Evolutionary conservation across 257 asterid species (phyloP).

Genomic region (Solanum habrochaites): DNA sequence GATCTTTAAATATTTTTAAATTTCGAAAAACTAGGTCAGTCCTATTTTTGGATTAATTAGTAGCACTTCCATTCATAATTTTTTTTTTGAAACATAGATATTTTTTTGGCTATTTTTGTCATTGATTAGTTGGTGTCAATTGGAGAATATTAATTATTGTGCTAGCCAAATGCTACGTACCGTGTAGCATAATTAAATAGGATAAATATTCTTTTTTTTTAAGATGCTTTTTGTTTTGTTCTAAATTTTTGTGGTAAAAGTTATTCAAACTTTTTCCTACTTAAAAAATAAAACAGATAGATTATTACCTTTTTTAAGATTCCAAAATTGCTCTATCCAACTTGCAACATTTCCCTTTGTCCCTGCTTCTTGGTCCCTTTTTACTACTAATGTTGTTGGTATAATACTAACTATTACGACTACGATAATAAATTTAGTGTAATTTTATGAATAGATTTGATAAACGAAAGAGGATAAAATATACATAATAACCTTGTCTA

Average conservation of each 20-base stretch:
- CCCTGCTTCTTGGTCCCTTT: not conserved
- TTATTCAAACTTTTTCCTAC: not conserved
- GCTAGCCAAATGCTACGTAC: not conserved
- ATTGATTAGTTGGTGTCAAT: not conserved
- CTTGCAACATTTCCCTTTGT: not conserved
- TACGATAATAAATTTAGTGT: accelerated
- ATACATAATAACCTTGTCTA: too few species aligned
- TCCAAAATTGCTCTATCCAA: not conserved
- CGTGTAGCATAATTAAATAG: not conserved
- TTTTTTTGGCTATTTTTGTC: not conserved
- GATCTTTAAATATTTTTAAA: too few species aligned
- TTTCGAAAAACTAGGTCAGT: too few species aligned
- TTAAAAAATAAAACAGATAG: not conserved
- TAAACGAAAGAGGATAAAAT: not conserved
- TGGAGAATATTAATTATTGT: not conserved
- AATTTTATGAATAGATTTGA: not conserved
- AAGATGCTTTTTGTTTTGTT: not conserved
- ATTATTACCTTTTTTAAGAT: not conserved
- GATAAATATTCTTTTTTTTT: not conserved
- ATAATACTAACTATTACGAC: not conserved
- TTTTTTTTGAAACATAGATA: not conserved
- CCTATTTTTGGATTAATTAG: not conserved
- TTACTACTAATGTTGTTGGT: not conserved
- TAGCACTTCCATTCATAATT: not conserved
- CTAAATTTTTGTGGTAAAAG: not conserved